Percentiles rank a stretch among this genome's conserved stretches.
phyloP scores from a whole-genome alignment of 2,329 filamentous ascomycete genomes.

The Nigrospora sphaerica region DNA sequence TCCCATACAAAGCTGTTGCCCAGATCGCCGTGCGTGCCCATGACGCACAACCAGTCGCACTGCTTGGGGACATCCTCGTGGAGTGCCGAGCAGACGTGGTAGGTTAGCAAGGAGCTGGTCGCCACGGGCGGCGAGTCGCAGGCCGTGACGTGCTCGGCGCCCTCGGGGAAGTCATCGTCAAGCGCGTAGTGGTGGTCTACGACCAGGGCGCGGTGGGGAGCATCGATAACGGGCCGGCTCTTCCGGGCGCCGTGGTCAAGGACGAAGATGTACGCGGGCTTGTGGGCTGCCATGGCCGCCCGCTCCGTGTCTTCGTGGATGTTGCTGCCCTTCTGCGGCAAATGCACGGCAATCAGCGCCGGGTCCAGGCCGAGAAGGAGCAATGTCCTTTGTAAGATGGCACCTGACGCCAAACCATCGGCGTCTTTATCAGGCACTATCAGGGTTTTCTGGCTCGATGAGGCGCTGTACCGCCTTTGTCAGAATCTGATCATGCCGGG shows the following conservation, averaged over 20 bases:
- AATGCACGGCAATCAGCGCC: constrained; percentile 47
- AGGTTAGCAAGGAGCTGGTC: constrained; percentile 57
- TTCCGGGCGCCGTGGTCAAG: constrained; percentile 58
- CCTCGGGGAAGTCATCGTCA: constrained; percentile 47
- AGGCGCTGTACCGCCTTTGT: constrained; percentile 31
- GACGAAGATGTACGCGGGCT: constrained; percentile 53
- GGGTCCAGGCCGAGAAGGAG: constrained; percentile 47
- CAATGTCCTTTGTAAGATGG: constrained; percentile 54
- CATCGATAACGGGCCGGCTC: constrained; percentile 44
- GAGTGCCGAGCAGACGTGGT: constrained; percentile 52
- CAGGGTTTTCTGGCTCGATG: constrained; percentile 41
- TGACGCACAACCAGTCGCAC: constrained; percentile 55
- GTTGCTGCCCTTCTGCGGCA: constrained; percentile 51
- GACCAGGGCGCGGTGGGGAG: constrained; percentile 43
- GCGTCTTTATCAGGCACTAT: constrained; percentile 65
- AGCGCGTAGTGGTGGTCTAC: constrained; percentile 59
- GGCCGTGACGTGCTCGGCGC: constrained; percentile 49
- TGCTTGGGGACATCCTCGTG: constrained; percentile 38
- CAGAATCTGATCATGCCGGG: constrained; percentile 2
- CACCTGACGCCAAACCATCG: constrained; percentile 58
- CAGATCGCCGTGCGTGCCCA: constrained; percentile 62
- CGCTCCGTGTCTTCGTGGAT: constrained; percentile 50
- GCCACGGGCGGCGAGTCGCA: constrained; percentile 59
- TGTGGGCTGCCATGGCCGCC: constrained; percentile 37
- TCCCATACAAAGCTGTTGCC: constrained; percentile 60